phyloP scores from a whole-genome alignment of 352 stramenopile genomes.

The Phytophthora cajani region DNA sequence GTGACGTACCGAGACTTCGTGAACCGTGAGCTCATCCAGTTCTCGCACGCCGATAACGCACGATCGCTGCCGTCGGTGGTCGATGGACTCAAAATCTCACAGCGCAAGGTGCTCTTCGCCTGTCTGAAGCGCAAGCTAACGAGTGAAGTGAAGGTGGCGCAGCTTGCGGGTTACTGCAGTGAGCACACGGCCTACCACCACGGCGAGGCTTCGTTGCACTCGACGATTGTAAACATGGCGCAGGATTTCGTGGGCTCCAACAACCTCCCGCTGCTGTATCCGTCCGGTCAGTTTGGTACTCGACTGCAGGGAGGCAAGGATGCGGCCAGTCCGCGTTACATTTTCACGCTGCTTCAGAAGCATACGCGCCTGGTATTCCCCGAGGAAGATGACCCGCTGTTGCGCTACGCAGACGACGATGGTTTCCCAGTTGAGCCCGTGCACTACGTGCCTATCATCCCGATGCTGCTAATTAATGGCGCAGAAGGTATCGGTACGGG shows the following conservation, averaged over 20 bases:
- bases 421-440: slow-evolving; percentile 97
- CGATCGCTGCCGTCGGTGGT: slow-evolving; percentile 96
- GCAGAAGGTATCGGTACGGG: slow-evolving; percentile 99
- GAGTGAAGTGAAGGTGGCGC: slow-evolving; percentile 99
- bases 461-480: slow-evolving; percentile 98
- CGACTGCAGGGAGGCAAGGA: slow-evolving; percentile 98
- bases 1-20: slow-evolving; percentile 98
- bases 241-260: slow-evolving; percentile 98
- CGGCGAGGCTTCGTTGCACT: slow-evolving; percentile 97
- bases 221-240: slow-evolving; percentile 99
- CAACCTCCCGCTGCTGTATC: slow-evolving; percentile 98
- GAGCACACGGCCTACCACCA: slow-evolving; percentile 99
- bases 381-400: slow-evolving; percentile 97
- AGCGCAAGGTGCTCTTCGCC: slow-evolving; percentile 97
- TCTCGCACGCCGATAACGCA: slow-evolving; percentile 96
- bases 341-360: slow-evolving; percentile 97
- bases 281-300: slow-evolving; percentile 99
- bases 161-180: slow-evolving; percentile 98
- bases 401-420: slow-evolving; percentile 98
- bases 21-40: slow-evolving; percentile 99
- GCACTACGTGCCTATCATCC: slow-evolving; percentile 97
- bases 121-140: slow-evolving; percentile 99
- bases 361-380: slow-evolving; percentile 98
- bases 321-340: slow-evolving; percentile 97
- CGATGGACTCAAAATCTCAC: slow-evolving; percentile 98